These are phyloP conservation scores for Psilocybe cubensis DNA, from an alignment of 768 basidiomycete genomes.

Conservation along the genomic window DNA sequence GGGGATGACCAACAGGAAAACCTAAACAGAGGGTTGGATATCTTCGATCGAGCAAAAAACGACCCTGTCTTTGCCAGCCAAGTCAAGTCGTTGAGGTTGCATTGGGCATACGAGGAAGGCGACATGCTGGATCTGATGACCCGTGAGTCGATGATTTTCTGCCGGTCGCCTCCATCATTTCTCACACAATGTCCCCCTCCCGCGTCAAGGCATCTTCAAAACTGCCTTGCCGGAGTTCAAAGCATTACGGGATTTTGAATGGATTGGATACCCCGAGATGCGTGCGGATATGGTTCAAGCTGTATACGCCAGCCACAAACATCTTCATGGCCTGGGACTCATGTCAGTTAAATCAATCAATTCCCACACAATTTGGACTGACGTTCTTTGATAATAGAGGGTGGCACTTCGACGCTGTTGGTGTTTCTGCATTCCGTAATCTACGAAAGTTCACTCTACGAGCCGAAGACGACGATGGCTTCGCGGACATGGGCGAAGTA, in stretches of 20 bases:
- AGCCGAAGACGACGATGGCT: constrained; percentile 73
- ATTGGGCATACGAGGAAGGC: constrained; percentile 73
- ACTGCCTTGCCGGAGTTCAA: constrained; percentile 67
- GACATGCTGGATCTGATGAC: constrained; percentile 67
- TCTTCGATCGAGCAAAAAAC: constrained; percentile 67
- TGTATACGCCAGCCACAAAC: constrained; percentile 55
- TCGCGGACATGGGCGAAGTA: constrained; percentile 72
- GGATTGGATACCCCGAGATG: constrained; percentile 79
- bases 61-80: constrained; percentile 63
- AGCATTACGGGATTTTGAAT: constrained; percentile 65
- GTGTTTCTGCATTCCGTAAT: constrained; percentile 63
- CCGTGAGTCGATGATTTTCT: constrained; percentile 35
- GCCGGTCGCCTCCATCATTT: background rate
- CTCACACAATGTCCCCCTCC: background rate
- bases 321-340: constrained; percentile 58
- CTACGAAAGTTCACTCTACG: constrained; percentile 69
- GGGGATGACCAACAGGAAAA: constrained; percentile 62
- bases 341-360: constrained; percentile 40
- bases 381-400: constrained; percentile 39
- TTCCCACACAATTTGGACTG: background rate
- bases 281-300: constrained; percentile 68
- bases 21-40: constrained; percentile 63
- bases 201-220: constrained; percentile 56
- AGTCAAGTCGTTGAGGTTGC: constrained; percentile 61
- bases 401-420: constrained; percentile 76